Percentiles rank a stretch among this genome's conserved stretches.
phyloP scores from a whole-genome alignment of 768 basidiomycete species.

The Leccinellum rugosiceps region DNA sequence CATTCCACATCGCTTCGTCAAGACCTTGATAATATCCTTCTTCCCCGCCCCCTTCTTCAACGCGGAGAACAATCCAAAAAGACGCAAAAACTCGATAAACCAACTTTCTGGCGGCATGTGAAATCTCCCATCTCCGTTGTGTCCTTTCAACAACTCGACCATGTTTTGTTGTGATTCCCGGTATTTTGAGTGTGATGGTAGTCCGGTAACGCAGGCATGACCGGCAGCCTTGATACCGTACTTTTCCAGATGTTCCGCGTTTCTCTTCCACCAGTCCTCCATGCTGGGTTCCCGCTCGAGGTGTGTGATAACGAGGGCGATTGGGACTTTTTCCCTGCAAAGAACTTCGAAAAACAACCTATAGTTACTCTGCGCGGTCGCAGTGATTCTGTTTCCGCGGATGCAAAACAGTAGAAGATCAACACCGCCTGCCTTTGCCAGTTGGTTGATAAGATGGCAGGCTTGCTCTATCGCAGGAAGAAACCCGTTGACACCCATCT shows the following conservation, averaged over 20 bases:
- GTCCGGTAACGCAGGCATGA: conserved; percentile 37
- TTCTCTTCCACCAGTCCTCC: conserved; percentile 36
- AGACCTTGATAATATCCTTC: conserved; percentile 23
- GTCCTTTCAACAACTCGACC: conserved; percentile 10
- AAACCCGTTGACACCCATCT: conserved; percentile 24
- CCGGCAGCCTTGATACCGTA: conserved; percentile 26
- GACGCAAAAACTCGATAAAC: conserved; percentile 23
- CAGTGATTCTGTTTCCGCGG: conserved; percentile 39
- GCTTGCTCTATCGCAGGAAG: conserved; percentile 31
- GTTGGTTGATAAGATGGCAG: conserved; percentile 31
- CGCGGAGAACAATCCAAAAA: conserved; percentile 23
- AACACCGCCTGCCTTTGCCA: conserved; percentile 33
- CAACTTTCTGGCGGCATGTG: conserved; percentile 27
- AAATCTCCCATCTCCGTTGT: conserved; percentile 16
- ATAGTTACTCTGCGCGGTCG: conserved; percentile 38
- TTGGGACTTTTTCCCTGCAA: conserved; percentile 33
- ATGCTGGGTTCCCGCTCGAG: conserved; percentile 35
- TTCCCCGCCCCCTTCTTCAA: conserved; percentile 21
- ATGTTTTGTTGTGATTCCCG: conserved; percentile 20
- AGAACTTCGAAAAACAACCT: conserved; percentile 41
- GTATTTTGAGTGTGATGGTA: conserved; percentile 29
- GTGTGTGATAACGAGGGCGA: conserved; percentile 36
- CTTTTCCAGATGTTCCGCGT: conserved; percentile 19
- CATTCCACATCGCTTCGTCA: conserved; percentile 31
- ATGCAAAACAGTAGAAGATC: conserved; percentile 42